phyloP scores from a whole-genome alignment of 495 filamentous ascomycete genomes.

The Hypomontagnella submonticulosa region DNA sequence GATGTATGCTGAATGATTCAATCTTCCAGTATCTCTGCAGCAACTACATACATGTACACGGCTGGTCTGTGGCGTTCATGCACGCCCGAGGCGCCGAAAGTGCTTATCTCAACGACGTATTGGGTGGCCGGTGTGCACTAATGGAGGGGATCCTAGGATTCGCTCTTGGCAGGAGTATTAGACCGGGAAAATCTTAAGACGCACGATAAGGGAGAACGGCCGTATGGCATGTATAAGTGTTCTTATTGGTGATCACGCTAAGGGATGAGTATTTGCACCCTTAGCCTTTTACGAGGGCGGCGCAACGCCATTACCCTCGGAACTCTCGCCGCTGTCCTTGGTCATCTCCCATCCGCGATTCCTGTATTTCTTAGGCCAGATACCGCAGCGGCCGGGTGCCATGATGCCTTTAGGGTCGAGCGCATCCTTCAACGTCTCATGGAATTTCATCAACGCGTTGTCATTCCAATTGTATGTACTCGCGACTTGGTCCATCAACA shows the following conservation, averaged over 20 bases:
- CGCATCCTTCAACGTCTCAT: slow-evolving; percentile 66
- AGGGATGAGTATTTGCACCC: background rate
- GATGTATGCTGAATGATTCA: background rate
- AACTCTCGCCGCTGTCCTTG: slow-evolving; percentile 36
- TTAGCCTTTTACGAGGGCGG: slow-evolving; percentile 2
- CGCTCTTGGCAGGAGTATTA: background rate
- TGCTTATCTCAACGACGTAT: slow-evolving; percentile 26
- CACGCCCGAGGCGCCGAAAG: slow-evolving; percentile 10
- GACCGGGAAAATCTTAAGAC: too few species aligned
- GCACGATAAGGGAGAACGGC: too few species aligned
- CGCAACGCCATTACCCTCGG: slow-evolving; percentile 46
- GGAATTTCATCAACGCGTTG: slow-evolving; percentile 62
- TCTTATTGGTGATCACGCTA: too few species aligned
- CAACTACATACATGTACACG: background rate
- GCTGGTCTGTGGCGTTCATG: slow-evolving; percentile 6
- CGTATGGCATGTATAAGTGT: too few species aligned
- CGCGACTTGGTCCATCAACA: slow-evolving; percentile 66
- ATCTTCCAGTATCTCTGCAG: background rate
- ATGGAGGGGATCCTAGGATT: background rate
- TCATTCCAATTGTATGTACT: slow-evolving; percentile 67
- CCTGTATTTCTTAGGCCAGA: slow-evolving; percentile 66
- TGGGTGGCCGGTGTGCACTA: background rate
- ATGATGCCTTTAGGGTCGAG: slow-evolving; percentile 70
- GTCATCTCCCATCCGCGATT: slow-evolving; percentile 53
- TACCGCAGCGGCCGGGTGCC: slow-evolving; percentile 65